Percentiles rank a stretch among this genome's conserved stretches.
These are phyloP conservation scores for Puccinia hordei DNA, from an alignment of 1,284 basidiomycete genomes.

Conservation along the genomic window DNA sequence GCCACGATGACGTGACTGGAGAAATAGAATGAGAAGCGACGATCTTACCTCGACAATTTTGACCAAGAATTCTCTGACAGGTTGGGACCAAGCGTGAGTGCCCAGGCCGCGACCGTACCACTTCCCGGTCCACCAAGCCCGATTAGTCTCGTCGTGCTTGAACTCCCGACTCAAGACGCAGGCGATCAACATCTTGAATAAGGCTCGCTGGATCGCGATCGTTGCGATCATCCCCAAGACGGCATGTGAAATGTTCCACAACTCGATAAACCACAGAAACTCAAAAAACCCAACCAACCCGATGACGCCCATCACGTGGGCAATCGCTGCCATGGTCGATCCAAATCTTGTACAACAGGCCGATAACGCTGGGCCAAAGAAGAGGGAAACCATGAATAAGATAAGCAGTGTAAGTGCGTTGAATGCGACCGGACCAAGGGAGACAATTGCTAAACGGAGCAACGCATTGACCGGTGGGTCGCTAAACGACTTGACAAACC, in stretches of 20 bases:
- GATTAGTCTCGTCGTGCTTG: conserved; percentile 95
- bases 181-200: conserved; percentile 87
- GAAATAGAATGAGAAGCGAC: too few species aligned
- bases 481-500: conserved; percentile 57
- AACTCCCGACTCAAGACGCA: conserved; percentile 91
- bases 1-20: too few species aligned
- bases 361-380: conserved; percentile 50
- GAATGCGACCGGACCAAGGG: conserved; percentile 91
- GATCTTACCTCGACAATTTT: conserved; percentile 78
- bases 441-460: conserved; percentile 87
- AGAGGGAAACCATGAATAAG: conserved; percentile 76
- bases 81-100: conserved; percentile 82
- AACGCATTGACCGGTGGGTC: conserved; percentile 69
- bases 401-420: conserved; percentile 84
- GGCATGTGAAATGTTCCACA: conserved; percentile 87
- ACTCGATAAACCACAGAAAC: conserved; percentile 93
- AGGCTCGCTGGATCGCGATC: conserved; percentile 81
- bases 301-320: conserved; percentile 75
- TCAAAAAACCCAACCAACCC: conserved; percentile 91
- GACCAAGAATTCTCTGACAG: conserved; percentile 89
- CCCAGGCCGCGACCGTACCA: conserved; percentile 93
- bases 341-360: conserved; percentile 77
- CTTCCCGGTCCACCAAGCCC: conserved; percentile 95
- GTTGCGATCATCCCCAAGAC: conserved; percentile 79
- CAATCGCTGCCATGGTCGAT: conserved; percentile 82